Evolutionary conservation across 2,329 filamentous ascomycete genomes (phyloP).

Genomic region (Venturia pyrina): DNA sequence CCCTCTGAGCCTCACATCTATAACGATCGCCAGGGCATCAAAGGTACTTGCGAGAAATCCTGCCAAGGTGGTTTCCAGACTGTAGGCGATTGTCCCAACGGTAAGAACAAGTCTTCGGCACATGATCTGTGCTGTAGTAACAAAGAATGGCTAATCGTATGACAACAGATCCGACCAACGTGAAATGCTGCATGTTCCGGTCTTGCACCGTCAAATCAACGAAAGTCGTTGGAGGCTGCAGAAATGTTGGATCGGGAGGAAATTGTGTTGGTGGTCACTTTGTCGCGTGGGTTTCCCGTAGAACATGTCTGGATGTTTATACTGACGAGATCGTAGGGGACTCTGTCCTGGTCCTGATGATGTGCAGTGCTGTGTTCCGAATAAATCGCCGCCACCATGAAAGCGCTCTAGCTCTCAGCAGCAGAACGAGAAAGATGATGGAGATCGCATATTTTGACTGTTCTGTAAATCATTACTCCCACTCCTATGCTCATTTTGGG

Average conservation of each 20-base stretch:
- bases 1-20: background rate
- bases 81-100: slow-evolving; percentile 4
- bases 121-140: too few species aligned
- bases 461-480: too few species aligned
- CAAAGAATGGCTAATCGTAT: background rate
- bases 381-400: background rate
- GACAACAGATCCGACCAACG: background rate
- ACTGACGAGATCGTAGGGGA: background rate
- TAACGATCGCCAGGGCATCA: background rate
- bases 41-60: slow-evolving; percentile 7
- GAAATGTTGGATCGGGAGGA: slow-evolving; percentile 1
- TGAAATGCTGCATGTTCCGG: slow-evolving; percentile 1
- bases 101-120: background rate
- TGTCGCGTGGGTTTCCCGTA: background rate
- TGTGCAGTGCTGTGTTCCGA: slow-evolving; percentile 2
- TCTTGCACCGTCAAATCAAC: background rate
- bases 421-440: background rate
- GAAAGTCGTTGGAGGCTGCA: background rate
- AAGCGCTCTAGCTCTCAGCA: background rate
- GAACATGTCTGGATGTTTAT: background rate
- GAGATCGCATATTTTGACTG: too few species aligned
- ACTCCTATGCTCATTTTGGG: too few species aligned
- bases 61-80: slow-evolving; percentile 4
- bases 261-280: slow-evolving; percentile 3
- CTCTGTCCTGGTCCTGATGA: slow-evolving; percentile 4